Base-by-base conservation (phyloP, 2,329 filamentous ascomycete species). In the Diaporthe sp. region DNA sequence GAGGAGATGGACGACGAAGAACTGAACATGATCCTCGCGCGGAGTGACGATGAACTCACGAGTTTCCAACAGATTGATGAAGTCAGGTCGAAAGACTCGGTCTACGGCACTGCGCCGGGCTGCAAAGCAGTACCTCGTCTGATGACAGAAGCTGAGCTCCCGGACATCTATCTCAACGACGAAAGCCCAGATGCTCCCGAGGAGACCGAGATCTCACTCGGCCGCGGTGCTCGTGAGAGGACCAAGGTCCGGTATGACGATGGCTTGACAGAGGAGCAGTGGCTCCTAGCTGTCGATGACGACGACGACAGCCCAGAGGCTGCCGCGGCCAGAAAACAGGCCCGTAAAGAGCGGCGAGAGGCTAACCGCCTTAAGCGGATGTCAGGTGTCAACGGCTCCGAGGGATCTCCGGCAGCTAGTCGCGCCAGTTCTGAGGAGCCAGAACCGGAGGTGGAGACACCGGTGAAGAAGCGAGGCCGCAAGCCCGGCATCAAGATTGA, bases 1-100 rank as follows among this genome's bases (percentile, higher is more conserved):
- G 96, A 98, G 76, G 97, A 99, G 84, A 98, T 98, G 94, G 97
- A 99, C 79, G 97, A 99, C 78, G 97, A 99, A 76, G 97, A 99
- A 82, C 87, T 99, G 78, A 99, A 99, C 82, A 89, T 97, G 87
- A 94, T 99, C 77, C 94, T 98, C 86, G 96, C 97, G 76, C 94
- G 97, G 78, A 95, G 89, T 59, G 96, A 98, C 12, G 88, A 93
- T 0, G 97, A 99, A 83, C 85, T 98, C 28, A 76, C 77, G 8
- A 81, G 92, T 1, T 99, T 99, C 90, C 94, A 95, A 81, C 87
- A 93, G 79, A 91, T 99, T 77, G 97, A 99, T 79, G 90, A 92
- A 75, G 92, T 97, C 75, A 91, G 97, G 74, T 80, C 86, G 13
- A 90, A 86, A 77, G 91, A 91, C 62, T 89, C 91, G 12, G 82